phyloP scores from a whole-genome alignment of 2,329 filamentous ascomycete species.

The Talaromyces sp. region DNA sequence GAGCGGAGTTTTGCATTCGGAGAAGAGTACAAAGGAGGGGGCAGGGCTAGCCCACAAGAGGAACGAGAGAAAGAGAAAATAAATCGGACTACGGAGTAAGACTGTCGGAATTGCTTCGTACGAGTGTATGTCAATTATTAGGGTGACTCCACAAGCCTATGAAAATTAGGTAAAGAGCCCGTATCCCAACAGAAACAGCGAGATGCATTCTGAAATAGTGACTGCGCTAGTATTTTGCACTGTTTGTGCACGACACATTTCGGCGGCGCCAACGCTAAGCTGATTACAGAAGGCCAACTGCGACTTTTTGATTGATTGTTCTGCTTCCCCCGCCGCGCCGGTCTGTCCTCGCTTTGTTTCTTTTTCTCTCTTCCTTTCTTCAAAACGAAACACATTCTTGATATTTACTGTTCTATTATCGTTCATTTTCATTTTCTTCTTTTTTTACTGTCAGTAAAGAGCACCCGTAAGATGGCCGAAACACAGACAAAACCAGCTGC shows the following conservation, averaged over 20 bases:
- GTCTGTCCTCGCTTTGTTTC: neutral
- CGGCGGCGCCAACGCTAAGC: neutral
- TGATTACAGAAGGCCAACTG: neutral
- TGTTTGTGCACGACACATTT: neutral
- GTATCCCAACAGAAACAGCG: too few relatives aligned
- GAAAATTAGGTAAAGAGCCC: neutral
- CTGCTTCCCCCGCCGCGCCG: neutral
- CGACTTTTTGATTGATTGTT: neutral
- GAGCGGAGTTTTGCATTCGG: neutral
- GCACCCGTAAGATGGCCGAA: neutral
- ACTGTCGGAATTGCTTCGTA: neutral
- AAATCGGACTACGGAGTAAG: neutral
- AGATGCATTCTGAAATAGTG: too few relatives aligned
- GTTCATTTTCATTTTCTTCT: neutral
- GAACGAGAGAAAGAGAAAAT: neutral
- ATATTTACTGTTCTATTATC: neutral
- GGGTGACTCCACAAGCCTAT: neutral
- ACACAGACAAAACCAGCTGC: constrained; percentile 1
- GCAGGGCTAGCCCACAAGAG: neutral
- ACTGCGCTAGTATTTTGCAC: neutral
- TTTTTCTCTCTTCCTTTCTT: neutral
- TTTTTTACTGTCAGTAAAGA: neutral
- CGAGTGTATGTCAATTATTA: neutral
- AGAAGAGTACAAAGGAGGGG: neutral
- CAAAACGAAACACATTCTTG: neutral